These are phyloP conservation scores for Fragilaria radians DNA, from an alignment of 108 stramenopile genomes.

Conservation along the genomic window DNA sequence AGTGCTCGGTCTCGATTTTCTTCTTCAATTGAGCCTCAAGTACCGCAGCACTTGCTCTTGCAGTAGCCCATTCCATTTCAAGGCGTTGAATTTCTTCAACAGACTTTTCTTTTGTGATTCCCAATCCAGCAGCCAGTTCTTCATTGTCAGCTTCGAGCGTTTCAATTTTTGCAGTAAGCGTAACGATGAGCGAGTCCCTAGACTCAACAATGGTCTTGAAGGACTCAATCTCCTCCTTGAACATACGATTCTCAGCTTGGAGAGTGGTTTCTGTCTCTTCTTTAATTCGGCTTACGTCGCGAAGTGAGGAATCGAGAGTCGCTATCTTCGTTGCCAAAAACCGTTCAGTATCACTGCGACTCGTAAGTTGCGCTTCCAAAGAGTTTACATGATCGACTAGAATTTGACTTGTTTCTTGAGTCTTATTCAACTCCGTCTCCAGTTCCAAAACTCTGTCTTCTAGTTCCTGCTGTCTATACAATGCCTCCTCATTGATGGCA, in stretches of 20 bases:
- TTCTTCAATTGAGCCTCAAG: constrained; percentile 70
- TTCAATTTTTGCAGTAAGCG: not conserved
- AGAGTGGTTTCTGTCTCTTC: constrained; percentile 26
- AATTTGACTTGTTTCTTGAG: constrained; percentile 63
- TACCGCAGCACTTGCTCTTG: constrained; percentile 40
- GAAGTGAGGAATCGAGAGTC: constrained; percentile 47
- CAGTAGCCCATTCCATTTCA: constrained; percentile 42
- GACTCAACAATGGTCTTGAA: constrained; percentile 8
- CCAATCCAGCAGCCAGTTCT: constrained; percentile 17
- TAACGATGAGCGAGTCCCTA: not conserved
- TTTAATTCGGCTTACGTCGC: constrained; percentile 9
- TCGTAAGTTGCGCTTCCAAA: constrained; percentile 58
- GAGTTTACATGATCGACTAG: constrained; percentile 75
- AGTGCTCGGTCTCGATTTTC: constrained; percentile 59
- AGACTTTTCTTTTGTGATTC: constrained; percentile 22
- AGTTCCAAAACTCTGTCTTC: constrained; percentile 33
- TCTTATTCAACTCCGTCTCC: constrained; percentile 57
- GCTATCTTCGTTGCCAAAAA: constrained; percentile 72
- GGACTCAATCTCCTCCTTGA: constrained; percentile 8
- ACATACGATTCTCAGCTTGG: not conserved
- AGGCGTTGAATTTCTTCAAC: constrained; percentile 20
- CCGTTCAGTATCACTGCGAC: constrained; percentile 60
- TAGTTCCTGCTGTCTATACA: not conserved
- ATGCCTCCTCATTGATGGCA: not conserved
- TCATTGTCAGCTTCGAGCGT: constrained; percentile 13